Evolutionary conservation across 495 filamentous ascomycete species (phyloP).

Genomic region (Aspergillus nidulans): DNA sequence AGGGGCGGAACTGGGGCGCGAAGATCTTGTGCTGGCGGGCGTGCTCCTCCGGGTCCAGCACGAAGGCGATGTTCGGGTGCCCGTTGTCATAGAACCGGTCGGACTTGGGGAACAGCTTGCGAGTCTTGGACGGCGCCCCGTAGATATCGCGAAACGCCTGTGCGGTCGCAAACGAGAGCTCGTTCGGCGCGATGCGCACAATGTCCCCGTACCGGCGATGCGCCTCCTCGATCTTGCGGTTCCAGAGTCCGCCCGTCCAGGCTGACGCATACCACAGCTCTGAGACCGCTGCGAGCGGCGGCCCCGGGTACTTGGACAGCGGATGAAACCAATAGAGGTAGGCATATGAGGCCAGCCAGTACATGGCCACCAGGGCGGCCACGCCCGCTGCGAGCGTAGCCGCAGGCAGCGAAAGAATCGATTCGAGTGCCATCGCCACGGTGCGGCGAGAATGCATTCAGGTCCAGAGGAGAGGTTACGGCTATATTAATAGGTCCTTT

Average conservation of each 20-base stretch:
- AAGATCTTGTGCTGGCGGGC: neutral
- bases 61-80: neutral
- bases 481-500: neutral
- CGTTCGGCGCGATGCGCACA: slow-evolving; percentile 10
- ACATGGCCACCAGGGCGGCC: neutral
- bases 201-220: slow-evolving; percentile 1
- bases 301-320: slow-evolving; percentile 5
- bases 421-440: neutral
- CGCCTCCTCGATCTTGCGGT: neutral
- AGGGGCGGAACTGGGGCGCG: neutral
- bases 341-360: neutral
- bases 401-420: neutral
- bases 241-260: neutral
- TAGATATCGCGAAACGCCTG: slow-evolving; percentile 9
- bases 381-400: neutral
- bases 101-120: neutral
- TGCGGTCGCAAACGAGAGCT: slow-evolving; percentile 3
- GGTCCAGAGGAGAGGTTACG: neutral
- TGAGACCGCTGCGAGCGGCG: neutral
- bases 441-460: neutral
- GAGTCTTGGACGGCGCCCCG: slow-evolving; percentile 1
- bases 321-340: slow-evolving; percentile 2
- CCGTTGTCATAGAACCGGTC: neutral
- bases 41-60: neutral
- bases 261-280: slow-evolving; percentile 4